A percentile compares a stretch with the other conserved stretches of the same genome.
Evolutionary conservation across 2,329 filamentous ascomycete genomes (phyloP).

Genomic region (Helotiales sp.): DNA sequence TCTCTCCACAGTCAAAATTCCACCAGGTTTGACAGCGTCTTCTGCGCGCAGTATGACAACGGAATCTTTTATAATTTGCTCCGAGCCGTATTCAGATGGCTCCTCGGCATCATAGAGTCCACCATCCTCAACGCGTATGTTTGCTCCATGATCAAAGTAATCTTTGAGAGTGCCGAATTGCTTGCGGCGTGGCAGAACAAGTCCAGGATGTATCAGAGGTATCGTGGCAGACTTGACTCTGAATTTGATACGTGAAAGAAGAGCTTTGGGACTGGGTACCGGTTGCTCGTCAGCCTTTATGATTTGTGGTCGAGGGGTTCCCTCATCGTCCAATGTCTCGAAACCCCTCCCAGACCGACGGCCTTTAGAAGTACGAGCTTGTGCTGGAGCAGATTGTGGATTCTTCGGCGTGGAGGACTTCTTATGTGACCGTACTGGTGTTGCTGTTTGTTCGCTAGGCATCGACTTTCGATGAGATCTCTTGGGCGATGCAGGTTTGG

Average conservation of each 20-base stretch:
- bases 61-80: constrained; percentile 71
- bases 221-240: constrained; percentile 55
- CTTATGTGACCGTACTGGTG: constrained; percentile 36
- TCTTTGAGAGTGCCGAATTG: constrained; percentile 62
- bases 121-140: constrained; percentile 61
- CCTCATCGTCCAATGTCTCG: constrained; percentile 33
- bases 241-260: constrained; percentile 54
- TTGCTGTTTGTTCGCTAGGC: constrained; percentile 34
- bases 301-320: constrained; percentile 16
- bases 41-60: constrained; percentile 71
- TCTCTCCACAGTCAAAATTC: constrained; percentile 70
- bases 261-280: constrained; percentile 36
- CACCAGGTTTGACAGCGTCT: constrained; percentile 74
- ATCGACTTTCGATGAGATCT: constrained; percentile 39
- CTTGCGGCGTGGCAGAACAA: constrained; percentile 57
- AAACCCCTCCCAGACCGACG: constrained; percentile 35
- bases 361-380: constrained; percentile 28
- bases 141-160: constrained; percentile 57
- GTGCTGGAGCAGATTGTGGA: constrained; percentile 30
- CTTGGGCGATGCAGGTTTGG: constrained; percentile 39
- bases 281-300: constrained; percentile 29
- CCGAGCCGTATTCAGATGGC: constrained; percentile 61
- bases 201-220: constrained; percentile 64
- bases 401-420: constrained; percentile 29
- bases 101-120: constrained; percentile 61